Evolutionary conservation across 345 rosid species (phyloP).

Genomic region (Eucalyptus lansdowneana): DNA sequence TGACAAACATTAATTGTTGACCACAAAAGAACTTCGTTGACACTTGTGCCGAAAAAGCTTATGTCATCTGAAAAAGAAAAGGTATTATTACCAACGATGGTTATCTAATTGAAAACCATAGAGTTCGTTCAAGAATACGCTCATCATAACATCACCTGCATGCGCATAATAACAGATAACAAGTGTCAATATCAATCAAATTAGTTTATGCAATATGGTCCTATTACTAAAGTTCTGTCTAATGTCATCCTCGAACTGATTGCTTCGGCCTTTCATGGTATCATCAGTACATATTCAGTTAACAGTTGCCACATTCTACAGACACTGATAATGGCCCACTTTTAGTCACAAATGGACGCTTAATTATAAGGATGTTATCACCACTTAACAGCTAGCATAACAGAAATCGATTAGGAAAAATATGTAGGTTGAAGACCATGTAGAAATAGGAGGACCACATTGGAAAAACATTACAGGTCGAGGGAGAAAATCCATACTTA

Average conservation of each 20-base stretch:
- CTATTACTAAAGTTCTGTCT: background rate
- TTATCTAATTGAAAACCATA: conserved; percentile 97
- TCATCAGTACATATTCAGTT: background rate
- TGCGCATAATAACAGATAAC: background rate
- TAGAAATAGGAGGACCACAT: background rate
- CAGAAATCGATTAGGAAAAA: background rate
- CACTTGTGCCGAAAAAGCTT: background rate
- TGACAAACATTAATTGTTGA: background rate
- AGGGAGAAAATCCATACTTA: background rate
- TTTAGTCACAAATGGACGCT: background rate
- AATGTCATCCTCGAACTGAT: background rate
- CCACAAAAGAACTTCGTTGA: background rate
- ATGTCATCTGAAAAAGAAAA: background rate
- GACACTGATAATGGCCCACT: background rate
- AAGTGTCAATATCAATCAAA: background rate
- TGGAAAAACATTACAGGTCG: background rate
- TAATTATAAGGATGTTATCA: background rate
- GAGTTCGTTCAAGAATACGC: conserved; percentile 91
- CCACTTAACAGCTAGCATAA: background rate
- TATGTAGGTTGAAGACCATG: background rate
- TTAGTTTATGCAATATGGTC: background rate
- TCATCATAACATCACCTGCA: conserved; percentile 89
- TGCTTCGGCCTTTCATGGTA: background rate
- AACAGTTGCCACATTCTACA: background rate
- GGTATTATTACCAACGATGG: conserved; percentile 58